Percentiles rank a stretch among this genome's conserved stretches.
phyloP scores from a whole-genome alignment of 768 basidiomycete genomes.

The Psilocybe cyanescens region DNA sequence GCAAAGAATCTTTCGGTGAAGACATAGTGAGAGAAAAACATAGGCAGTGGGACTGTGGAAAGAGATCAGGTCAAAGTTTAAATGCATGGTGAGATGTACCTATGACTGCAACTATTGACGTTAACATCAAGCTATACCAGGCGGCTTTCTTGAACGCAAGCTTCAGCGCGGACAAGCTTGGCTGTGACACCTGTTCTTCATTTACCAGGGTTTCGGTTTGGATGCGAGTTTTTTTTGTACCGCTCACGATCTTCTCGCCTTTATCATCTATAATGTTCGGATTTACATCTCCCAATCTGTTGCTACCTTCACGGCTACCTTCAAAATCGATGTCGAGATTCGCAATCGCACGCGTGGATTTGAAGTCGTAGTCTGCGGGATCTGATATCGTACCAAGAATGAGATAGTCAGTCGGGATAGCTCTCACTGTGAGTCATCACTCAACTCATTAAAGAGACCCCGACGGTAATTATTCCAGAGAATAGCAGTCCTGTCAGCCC shows the following conservation, averaged over 20 bases:
- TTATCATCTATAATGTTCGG: no score
- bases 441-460: constrained; percentile 37
- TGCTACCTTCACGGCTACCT: constrained; percentile 13
- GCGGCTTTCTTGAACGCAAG: constrained; percentile 34
- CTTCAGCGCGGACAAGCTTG: constrained; percentile 24
- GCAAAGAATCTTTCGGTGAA: constrained; percentile 37
- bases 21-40: constrained; percentile 33
- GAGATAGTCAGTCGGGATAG: no score
- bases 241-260: no score
- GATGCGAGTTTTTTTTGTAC: no score
- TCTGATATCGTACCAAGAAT: constrained; percentile 5
- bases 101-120: constrained; percentile 36
- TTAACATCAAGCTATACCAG: constrained; percentile 35
- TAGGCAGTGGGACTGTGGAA: constrained; percentile 36
- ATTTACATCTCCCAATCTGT: background rate
- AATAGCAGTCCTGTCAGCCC: constrained; percentile 41
- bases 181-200: background rate
- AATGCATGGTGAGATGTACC: constrained; percentile 17
- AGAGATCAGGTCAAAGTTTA: background rate
- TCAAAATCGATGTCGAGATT: constrained; percentile 27
- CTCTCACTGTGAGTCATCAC: background rate
- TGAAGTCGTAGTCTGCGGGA: constrained; percentile 41
- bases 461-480: constrained; percentile 39
- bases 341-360: constrained; percentile 36
- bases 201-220: background rate